phyloP scores from a whole-genome alignment of 2,329 filamentous ascomycete genomes.

The Pezicula carpinea region DNA sequence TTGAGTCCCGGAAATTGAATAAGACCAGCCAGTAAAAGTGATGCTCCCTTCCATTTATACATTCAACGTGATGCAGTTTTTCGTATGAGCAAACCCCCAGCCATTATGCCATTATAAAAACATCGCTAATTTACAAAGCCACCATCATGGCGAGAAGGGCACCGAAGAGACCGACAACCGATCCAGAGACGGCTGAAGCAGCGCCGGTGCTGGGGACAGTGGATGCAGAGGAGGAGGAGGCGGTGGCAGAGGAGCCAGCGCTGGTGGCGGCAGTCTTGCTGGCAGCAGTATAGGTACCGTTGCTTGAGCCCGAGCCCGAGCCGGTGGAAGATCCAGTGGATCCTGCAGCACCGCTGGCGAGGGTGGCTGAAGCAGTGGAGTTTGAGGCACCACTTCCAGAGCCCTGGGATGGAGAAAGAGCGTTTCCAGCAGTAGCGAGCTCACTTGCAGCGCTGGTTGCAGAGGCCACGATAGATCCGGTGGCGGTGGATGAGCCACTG shows the following conservation, averaged over 20 bases:
- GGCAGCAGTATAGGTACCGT: constrained; percentile 5
- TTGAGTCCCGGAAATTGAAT: too few species aligned
- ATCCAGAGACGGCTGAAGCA: constrained; percentile 13
- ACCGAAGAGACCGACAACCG: constrained; percentile 15
- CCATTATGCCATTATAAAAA: constrained; percentile 2
- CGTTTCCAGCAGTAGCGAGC: constrained; percentile 12
- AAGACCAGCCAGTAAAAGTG: too few species aligned
- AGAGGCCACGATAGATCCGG: constrained; percentile 1
- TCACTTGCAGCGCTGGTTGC: constrained; percentile 6
- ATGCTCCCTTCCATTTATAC: too few species aligned
- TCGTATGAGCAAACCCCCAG: not conserved
- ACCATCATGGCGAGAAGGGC: constrained; percentile 15
- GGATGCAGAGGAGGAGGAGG: not conserved
- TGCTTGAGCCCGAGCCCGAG: constrained; percentile 1
- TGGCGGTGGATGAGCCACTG: constrained; percentile 5
- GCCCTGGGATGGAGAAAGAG: constrained; percentile 16
- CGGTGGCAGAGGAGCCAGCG: constrained; percentile 1
- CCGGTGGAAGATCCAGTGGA: not conserved
- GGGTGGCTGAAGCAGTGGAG: constrained; percentile 5
- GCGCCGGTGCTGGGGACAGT: not conserved
- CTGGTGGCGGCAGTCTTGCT: not conserved
- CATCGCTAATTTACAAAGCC: constrained; percentile 19
- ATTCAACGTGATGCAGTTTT: too few species aligned
- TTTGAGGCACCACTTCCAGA: constrained; percentile 5
- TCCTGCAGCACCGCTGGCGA: constrained; percentile 1